Evolutionary conservation across 2,329 filamentous ascomycete species (phyloP).

Genomic region (Colletotrichum lupini): DNA sequence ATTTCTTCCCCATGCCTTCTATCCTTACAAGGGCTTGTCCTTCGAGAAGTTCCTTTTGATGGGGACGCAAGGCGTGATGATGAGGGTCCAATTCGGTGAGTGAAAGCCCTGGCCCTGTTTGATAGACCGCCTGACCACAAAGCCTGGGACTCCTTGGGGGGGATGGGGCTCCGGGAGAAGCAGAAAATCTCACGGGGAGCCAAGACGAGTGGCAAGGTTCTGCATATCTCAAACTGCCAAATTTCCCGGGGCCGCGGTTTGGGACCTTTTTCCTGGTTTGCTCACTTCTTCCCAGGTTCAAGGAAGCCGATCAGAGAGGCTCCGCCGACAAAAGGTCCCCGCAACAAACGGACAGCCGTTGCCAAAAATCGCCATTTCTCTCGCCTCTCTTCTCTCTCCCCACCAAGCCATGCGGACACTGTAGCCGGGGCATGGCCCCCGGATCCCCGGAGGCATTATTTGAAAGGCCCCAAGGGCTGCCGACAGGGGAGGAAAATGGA

Average conservation of each 20-base stretch:
- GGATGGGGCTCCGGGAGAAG: neutral
- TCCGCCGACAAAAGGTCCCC: neutral
- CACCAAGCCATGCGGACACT: conserved; percentile 8
- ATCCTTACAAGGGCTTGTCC: neutral
- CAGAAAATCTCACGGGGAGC: neutral
- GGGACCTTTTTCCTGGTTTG: conserved; percentile 15
- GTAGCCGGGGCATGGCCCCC: conserved; percentile 26
- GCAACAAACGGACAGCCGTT: neutral
- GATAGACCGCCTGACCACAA: neutral
- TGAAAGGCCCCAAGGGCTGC: neutral
- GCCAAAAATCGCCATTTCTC: neutral
- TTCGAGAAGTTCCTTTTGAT: neutral
- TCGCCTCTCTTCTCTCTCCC: conserved; percentile 4
- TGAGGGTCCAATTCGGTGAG: conserved; percentile 4
- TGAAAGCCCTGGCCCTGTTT: neutral
- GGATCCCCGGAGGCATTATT: conserved; percentile 18
- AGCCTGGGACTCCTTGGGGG: neutral
- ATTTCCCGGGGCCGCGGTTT: conserved; percentile 35
- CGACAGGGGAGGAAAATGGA: neutral
- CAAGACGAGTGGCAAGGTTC: neutral
- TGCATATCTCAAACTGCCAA: conserved; percentile 28
- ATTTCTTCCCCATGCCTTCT: neutral
- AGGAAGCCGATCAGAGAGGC: neutral
- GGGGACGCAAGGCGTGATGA: neutral
- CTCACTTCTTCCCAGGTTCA: neutral